Evolutionary conservation across 164 flowering plant species (phyloP).

Genomic region (Tinospora cordifolia): DNA sequence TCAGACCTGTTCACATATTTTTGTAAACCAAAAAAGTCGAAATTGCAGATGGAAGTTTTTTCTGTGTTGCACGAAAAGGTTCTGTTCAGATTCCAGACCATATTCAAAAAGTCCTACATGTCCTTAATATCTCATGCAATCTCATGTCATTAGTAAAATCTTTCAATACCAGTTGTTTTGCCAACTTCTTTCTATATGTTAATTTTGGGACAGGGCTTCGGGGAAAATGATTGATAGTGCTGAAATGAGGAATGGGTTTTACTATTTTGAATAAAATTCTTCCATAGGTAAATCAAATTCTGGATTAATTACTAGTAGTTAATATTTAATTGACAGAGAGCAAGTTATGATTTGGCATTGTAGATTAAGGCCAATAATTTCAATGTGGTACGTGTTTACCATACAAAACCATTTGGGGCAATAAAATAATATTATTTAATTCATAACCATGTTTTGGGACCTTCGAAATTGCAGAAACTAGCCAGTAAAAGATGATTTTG

Average conservation of each 20-base stretch:
- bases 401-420: too few relatives aligned
- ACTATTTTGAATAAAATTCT: background rate
- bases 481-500: too few relatives aligned
- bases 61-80: background rate
- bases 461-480: too few relatives aligned
- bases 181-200: conserved; percentile 5
- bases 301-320: background rate
- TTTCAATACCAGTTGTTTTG: conserved; percentile 4
- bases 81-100: background rate
- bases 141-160: background rate
- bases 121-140: conserved; percentile 4
- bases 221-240: conserved; percentile 25
- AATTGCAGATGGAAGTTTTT: conserved; percentile 4
- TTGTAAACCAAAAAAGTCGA: background rate
- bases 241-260: conserved; percentile 10
- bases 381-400: conserved; percentile 1
- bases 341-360: conserved; percentile 7
- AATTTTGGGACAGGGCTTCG: conserved; percentile 10
- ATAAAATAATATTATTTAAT: too few relatives aligned
- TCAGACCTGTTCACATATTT: background rate
- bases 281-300: conserved; percentile 3
- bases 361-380: conserved; percentile 11
- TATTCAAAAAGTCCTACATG: conserved; percentile 1
- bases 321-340: too few relatives aligned
- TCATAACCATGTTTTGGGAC: too few relatives aligned